Evolutionary conservation across 345 rosid genomes (phyloP).

Genomic region (Gossypium raimondii): DNA sequence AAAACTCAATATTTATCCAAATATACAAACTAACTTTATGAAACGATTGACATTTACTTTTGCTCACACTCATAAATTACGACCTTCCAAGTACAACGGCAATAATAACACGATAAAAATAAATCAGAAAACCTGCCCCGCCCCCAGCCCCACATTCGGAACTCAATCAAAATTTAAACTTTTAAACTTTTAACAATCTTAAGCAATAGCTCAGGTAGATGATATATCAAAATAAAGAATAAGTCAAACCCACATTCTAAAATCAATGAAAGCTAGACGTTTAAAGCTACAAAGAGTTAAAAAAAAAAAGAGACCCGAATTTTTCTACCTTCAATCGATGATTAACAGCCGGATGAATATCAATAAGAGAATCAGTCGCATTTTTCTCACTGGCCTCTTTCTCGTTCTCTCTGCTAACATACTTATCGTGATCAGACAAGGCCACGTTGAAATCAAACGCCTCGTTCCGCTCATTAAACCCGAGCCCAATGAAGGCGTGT

Average conservation of each 20-base stretch:
- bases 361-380: conserved; percentile 57
- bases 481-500: conserved; percentile 91
- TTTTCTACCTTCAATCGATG: conserved; percentile 79
- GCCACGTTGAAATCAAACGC: conserved; percentile 99
- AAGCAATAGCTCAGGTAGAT: not conserved
- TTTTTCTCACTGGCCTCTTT: conserved; percentile 47
- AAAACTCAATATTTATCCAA: not conserved
- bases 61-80: not conserved
- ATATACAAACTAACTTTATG: not conserved
- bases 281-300: not conserved
- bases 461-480: conserved; percentile 80
- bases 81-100: not conserved
- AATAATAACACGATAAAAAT: not conserved
- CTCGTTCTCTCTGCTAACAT: conserved; percentile 73
- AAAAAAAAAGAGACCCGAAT: not conserved
- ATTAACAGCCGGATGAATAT: conserved; percentile 95
- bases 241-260: not conserved
- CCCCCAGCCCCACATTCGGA: not conserved
- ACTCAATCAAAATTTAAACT: not conserved
- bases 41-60: not conserved
- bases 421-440: conserved; percentile 92
- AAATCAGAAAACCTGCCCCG: not conserved
- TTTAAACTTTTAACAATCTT: not conserved
- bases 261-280: not conserved
- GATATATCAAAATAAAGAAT: not conserved